Evolutionary conservation across 768 basidiomycete species (phyloP).

Genomic region (Trametes sanguinea): DNA sequence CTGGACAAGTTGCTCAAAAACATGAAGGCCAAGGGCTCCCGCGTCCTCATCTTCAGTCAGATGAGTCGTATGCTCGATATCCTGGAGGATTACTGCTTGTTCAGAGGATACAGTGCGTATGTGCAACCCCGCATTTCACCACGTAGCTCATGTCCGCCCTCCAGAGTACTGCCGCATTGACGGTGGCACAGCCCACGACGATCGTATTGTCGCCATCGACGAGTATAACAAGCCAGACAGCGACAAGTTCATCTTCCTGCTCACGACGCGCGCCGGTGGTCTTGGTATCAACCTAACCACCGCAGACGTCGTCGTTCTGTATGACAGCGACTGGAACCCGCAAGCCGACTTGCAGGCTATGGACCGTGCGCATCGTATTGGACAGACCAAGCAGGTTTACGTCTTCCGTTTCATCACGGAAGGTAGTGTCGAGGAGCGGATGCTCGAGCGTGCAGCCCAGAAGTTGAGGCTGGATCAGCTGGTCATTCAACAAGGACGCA

Average conservation of each 20-base stretch:
- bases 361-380: constrained; percentile 97
- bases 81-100: constrained; percentile 94
- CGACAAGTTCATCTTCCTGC: constrained; percentile 94
- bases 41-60: constrained; percentile 96
- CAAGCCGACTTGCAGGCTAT: constrained; percentile 99
- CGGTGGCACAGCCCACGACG: constrained; percentile 93
- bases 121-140: not conserved
- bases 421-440: constrained; percentile 93
- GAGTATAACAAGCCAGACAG: constrained; percentile 94
- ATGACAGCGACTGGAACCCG: constrained; percentile 99
- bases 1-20: constrained; percentile 87
- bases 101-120: constrained; percentile 79
- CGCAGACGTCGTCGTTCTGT: constrained; percentile 93
- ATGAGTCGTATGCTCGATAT: constrained; percentile 99
- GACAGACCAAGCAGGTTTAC: constrained; percentile 96
- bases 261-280: constrained; percentile 96
- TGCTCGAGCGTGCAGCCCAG: constrained; percentile 93
- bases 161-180: constrained; percentile 96
- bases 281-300: constrained; percentile 95
- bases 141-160: constrained; percentile 11
- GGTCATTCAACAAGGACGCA: constrained; percentile 94
- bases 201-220: constrained; percentile 93
- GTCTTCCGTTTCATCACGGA: constrained; percentile 97
- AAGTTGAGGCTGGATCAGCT: constrained; percentile 94
- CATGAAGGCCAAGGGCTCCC: constrained; percentile 92